phyloP scores from a whole-genome alignment of 345 rosid genomes.

The Lumnitzera racemosa region DNA sequence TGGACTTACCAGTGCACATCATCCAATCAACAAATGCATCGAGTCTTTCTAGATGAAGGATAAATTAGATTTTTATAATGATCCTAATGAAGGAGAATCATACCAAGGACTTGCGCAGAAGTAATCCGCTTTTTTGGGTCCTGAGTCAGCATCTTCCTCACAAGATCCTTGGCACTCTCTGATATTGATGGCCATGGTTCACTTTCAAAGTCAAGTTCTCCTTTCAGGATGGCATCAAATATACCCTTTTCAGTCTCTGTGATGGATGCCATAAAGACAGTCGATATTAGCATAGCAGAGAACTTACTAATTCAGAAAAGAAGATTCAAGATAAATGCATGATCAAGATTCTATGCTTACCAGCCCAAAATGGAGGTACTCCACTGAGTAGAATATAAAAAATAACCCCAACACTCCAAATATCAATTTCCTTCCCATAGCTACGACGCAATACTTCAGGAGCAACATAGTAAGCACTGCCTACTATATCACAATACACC shows the following conservation, averaged over 20 bases:
- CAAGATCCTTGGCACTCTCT: constrained; percentile 78
- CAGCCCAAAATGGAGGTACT: constrained; percentile 96
- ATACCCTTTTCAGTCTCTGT: constrained; percentile 83
- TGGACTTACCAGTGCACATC: no score
- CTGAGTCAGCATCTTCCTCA: constrained; percentile 71
- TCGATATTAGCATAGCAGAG: background rate
- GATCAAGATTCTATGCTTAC: constrained; percentile 22
- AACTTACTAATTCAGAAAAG: background rate
- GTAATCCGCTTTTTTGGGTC: constrained; percentile 71
- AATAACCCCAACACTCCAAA: constrained; percentile 95
- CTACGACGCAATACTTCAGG: constrained; percentile 79
- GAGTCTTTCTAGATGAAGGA: no score
- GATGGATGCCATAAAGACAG: background rate
- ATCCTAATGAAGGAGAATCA: background rate
- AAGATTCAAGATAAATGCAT: background rate
- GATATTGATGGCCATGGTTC: constrained; percentile 90
- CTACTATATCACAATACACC: constrained; percentile 60
- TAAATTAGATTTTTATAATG: no score
- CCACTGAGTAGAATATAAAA: constrained; percentile 84
- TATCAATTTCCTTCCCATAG: constrained; percentile 87
- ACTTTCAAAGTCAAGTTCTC: constrained; percentile 64
- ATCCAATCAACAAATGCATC: no score
- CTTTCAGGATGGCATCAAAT: constrained; percentile 67
- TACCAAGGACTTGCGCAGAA: constrained; percentile 87
- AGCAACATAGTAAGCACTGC: constrained; percentile 95